Percentiles rank a stretch among this genome's conserved stretches.
Evolutionary conservation across 768 basidiomycete species (phyloP).

Genomic region (Pisolithus marmoratus): DNA sequence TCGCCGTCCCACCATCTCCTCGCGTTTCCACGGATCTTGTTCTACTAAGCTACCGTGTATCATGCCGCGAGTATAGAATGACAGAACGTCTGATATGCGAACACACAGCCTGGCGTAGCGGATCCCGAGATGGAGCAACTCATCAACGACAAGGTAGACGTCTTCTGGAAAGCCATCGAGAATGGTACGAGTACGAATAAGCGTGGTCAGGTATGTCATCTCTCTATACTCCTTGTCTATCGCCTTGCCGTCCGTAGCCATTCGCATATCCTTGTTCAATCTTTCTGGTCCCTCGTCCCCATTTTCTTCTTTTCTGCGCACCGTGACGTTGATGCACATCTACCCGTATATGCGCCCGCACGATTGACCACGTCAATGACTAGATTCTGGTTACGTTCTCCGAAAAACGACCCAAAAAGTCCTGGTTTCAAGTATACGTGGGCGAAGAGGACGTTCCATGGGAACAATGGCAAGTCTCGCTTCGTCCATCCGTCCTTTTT

Average conservation of each 20-base stretch:
- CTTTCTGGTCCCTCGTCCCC: too few species aligned
- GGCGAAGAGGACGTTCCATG: constrained; percentile 82
- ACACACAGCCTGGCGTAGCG: constrained; percentile 63
- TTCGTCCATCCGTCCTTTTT: background rate
- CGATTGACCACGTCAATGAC: background rate
- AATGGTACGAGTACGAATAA: constrained; percentile 47
- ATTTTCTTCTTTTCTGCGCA: too few species aligned
- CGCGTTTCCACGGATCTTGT: background rate
- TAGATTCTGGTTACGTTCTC: constrained; percentile 73
- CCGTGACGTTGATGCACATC: too few species aligned
- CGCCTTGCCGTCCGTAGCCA: background rate
- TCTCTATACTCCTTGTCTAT: background rate
- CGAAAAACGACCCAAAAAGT: constrained; percentile 71
- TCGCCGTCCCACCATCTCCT: background rate
- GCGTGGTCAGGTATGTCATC: constrained; percentile 54
- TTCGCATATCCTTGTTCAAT: too few species aligned
- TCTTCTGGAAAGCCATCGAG: constrained; percentile 76
- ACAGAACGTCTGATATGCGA: background rate
- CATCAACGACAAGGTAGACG: constrained; percentile 69
- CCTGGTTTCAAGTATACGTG: constrained; percentile 67
- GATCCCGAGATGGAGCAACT: constrained; percentile 68
- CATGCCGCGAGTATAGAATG: background rate
- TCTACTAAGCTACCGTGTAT: too few species aligned
- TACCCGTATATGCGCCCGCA: background rate
- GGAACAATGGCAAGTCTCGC: constrained; percentile 69